A percentile compares a stretch with the other conserved stretches of the same genome.
Conservation (phyloP, 2,329 filamentous ascomycete genomes). For the Graphiopsis chlorocephala region DNA sequence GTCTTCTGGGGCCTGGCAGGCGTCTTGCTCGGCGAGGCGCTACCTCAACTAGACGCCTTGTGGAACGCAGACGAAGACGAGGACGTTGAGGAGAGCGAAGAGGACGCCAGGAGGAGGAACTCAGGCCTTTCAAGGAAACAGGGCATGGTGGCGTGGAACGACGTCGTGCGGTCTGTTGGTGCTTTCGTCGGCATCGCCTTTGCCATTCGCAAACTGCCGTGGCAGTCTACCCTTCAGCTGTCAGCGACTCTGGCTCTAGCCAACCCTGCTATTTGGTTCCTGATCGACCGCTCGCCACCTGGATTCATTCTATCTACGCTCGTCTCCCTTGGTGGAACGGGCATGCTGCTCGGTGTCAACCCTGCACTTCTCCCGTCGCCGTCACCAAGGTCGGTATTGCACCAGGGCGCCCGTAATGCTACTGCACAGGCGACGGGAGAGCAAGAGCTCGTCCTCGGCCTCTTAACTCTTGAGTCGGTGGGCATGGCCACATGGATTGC, state of each 20-base stretch:
- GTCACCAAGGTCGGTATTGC: slow-evolving; percentile 41
- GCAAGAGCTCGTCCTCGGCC: slow-evolving; percentile 40
- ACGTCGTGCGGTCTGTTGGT: slow-evolving; percentile 65
- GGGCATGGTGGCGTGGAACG: slow-evolving; percentile 58
- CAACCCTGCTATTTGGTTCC: slow-evolving; percentile 93
- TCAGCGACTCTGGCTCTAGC: slow-evolving; percentile 84
- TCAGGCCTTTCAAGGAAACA: slow-evolving; percentile 15
- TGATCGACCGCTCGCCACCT: slow-evolving; percentile 84
- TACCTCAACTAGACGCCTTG: slow-evolving; percentile 80
- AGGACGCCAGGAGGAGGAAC: slow-evolving; percentile 15
- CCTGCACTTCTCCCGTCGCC: slow-evolving; percentile 75
- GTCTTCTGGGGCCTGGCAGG: slow-evolving; percentile 79
- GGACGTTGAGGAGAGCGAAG: slow-evolving; percentile 20
- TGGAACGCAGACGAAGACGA: slow-evolving; percentile 59
- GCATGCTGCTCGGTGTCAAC: slow-evolving; percentile 69
- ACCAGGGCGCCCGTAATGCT: slow-evolving; percentile 24
- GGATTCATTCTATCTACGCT: slow-evolving; percentile 76
- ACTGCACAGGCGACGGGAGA: slow-evolving; percentile 18
- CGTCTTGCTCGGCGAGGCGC: slow-evolving; percentile 70
- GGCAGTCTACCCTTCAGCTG: slow-evolving; percentile 92
- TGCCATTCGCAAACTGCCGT: slow-evolving; percentile 84
- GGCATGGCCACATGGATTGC: slow-evolving; percentile 84
- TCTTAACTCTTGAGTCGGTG: slow-evolving; percentile 61
- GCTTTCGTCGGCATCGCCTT: slow-evolving; percentile 73
- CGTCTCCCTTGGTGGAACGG: slow-evolving; percentile 72